Conservation (phyloP, 2,329 filamentous ascomycete species). For the Amylocarpus encephaloides region DNA sequence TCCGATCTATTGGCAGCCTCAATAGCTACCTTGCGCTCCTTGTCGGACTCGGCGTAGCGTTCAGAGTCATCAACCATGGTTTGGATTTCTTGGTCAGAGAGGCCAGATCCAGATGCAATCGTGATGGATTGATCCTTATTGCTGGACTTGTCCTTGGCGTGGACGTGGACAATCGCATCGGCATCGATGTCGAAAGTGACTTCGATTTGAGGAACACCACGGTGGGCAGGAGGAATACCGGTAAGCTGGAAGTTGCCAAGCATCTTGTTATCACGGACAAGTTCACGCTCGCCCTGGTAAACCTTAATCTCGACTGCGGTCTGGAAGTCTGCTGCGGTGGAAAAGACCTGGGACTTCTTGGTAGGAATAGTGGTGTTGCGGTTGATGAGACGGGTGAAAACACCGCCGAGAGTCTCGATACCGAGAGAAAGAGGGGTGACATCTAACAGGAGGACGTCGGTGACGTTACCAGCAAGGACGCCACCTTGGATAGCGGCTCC, state of each 20-base stretch:
- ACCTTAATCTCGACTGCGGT: constrained; percentile 99
- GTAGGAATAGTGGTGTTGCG: constrained; percentile 98
- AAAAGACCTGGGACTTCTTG: constrained; percentile 99
- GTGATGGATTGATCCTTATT: constrained; percentile 99
- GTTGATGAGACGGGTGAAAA: constrained; percentile 97
- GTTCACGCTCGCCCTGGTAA: constrained; percentile 99
- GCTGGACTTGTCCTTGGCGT: constrained; percentile 98
- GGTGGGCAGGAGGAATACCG: constrained; percentile 91
- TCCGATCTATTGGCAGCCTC: constrained; percentile 97
- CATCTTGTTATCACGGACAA: constrained; percentile 97
- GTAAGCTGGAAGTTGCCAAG: constrained; percentile 99
- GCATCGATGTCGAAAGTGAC: constrained; percentile 99
- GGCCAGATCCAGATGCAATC: constrained; percentile 94
- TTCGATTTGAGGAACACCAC: constrained; percentile 93
- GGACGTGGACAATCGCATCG: constrained; percentile 95
- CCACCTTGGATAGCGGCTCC: constrained; percentile 97
- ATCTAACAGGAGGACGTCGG: constrained; percentile 89
- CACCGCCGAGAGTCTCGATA: constrained; percentile 97
- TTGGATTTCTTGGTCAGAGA: constrained; percentile 90
- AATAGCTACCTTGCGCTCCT: constrained; percentile 92
- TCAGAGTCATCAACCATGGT: constrained; percentile 97
- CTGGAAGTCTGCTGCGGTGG: constrained; percentile 96
- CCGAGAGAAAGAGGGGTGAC: constrained; percentile 93
- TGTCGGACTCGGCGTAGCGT: constrained; percentile 90
- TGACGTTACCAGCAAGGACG: constrained; percentile 93